Conservation (phyloP, 306 rosid genomes). For the Fragaria nilgerrensis region DNA sequence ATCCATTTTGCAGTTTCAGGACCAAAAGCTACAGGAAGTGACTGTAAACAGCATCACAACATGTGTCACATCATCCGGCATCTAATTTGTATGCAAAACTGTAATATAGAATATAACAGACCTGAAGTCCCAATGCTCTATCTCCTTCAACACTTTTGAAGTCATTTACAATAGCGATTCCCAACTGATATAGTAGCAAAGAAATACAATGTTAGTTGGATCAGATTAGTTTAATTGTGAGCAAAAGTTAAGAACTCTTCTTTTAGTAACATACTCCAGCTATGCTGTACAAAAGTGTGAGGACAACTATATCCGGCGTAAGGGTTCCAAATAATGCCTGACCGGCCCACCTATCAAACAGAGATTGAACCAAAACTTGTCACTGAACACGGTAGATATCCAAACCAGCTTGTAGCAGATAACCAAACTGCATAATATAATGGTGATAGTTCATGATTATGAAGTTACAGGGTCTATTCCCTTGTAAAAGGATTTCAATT, state of each 20-base stretch:
- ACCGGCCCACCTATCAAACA: constrained; percentile 92
- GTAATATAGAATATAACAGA: constrained; percentile 22
- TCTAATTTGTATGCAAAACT: constrained; percentile 10
- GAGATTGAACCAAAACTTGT: constrained; percentile 21
- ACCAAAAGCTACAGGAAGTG: constrained; percentile 98
- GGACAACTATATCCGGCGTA: constrained; percentile 77
- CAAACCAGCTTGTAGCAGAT: constrained; percentile 1
- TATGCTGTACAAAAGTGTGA: constrained; percentile 86
- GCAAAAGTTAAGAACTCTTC: constrained; percentile 22
- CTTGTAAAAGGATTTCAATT: neutral
- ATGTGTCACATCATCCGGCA: constrained; percentile 23
- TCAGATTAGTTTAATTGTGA: constrained; percentile 12
- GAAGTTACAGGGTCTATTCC: neutral
- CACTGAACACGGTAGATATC: neutral
- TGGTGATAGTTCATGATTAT: neutral
- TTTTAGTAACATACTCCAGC: constrained; percentile 77
- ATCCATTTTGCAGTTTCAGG: constrained; percentile 97
- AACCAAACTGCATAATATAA: constrained; percentile 4
- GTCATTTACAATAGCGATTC: constrained; percentile 96
- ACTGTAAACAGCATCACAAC: constrained; percentile 52
- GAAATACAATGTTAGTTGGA: constrained; percentile 3
- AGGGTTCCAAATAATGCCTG: constrained; percentile 99
- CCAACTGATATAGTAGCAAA: constrained; percentile 57
- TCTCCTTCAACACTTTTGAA: constrained; percentile 98
- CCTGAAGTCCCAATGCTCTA: constrained; percentile 98